Evolutionary conservation across 306 rosid species (phyloP).

Genomic region (Lablab purpureus): DNA sequence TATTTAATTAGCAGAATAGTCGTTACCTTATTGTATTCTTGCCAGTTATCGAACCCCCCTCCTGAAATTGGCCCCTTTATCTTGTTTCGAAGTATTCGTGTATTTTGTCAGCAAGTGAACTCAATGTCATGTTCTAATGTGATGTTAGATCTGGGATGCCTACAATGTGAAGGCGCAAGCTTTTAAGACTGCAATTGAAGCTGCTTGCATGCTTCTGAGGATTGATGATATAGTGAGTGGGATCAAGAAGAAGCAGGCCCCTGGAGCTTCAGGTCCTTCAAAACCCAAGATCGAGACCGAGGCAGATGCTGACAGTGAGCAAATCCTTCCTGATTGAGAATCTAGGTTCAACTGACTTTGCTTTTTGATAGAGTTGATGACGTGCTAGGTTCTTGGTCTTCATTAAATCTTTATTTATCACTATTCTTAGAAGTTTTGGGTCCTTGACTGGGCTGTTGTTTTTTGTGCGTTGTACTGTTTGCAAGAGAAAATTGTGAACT

Average conservation of each 20-base stretch:
- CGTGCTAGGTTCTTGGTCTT: conserved; percentile 40
- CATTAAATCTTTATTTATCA: conserved; percentile 36
- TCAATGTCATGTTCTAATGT: conserved; percentile 30
- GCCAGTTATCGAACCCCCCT: neutral
- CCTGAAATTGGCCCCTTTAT: neutral
- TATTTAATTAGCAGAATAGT: conserved; percentile 15
- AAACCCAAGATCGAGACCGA: conserved; percentile 83
- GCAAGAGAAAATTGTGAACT: conserved; percentile 27
- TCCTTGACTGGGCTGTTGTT: conserved; percentile 34
- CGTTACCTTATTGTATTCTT: neutral
- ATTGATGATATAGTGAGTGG: conserved; percentile 98
- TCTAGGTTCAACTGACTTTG: conserved; percentile 30
- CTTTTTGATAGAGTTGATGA: conserved; percentile 44
- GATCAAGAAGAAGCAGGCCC: conserved; percentile 88
- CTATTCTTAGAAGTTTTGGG: conserved; percentile 46
- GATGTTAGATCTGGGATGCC: conserved; percentile 89
- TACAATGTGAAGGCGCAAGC: conserved; percentile 97
- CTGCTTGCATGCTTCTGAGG: conserved; percentile 96
- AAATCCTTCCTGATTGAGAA: conserved; percentile 78
- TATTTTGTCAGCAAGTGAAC: neutral
- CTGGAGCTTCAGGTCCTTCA: conserved; percentile 71
- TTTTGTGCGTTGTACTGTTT: conserved; percentile 37
- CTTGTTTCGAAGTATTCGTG: neutral
- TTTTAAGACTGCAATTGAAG: conserved; percentile 98
- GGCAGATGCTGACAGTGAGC: conserved; percentile 86